Base-by-base conservation (phyloP, 2,329 filamentous ascomycete genomes). In the Fusarium torulosum region DNA sequence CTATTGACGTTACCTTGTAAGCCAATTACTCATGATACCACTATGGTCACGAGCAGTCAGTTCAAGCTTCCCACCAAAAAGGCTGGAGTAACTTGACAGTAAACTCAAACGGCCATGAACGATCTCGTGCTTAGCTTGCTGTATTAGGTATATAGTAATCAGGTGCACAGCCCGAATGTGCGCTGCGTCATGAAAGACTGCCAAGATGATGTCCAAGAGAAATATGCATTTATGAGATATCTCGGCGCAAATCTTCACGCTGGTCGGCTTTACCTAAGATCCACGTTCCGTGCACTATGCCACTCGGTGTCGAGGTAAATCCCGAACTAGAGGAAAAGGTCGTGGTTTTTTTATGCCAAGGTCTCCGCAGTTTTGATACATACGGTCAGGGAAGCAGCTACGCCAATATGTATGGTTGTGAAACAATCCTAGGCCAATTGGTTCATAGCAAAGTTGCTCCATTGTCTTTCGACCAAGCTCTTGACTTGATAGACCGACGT, bases 171-270 rank as follows among this genome's bases (percentile, higher is more conserved):
- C 33, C 21, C n/a, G 29, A 11, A 29, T 41, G 38, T 57, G 59
- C 42, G 57, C 54, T 57, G 59, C 42, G 57, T 62, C 57, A 62
- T 43, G 25, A 31, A 38, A 21, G 23, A 43, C n/a, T 49, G 58
- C 59, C 50, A 57, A 63, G 50, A 20, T 29, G 31, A 47, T 25
- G 6, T 20, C 50, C 31, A 63, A 56, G 50, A 49, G 33, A 44
- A 63, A 44, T n/a, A 63, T 63, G 43, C 50, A 40, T 31, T 29
- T 40, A 56, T 35, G 27, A 49, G 25, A 17, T 47, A 38, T 37
- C 49, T 56, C 25, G 49, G 57, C 57, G 52, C 40, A 33, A 54
- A 47, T 31, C 38, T 41, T 38, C 47, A 5, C 11, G 10, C 27
- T 29, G 27, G 27, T 29, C 11, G 27, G 27, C 27, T 29, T 29